Base-by-base conservation (phyloP, 805 yeast species). In the Wickerhamiella brachini region DNA sequence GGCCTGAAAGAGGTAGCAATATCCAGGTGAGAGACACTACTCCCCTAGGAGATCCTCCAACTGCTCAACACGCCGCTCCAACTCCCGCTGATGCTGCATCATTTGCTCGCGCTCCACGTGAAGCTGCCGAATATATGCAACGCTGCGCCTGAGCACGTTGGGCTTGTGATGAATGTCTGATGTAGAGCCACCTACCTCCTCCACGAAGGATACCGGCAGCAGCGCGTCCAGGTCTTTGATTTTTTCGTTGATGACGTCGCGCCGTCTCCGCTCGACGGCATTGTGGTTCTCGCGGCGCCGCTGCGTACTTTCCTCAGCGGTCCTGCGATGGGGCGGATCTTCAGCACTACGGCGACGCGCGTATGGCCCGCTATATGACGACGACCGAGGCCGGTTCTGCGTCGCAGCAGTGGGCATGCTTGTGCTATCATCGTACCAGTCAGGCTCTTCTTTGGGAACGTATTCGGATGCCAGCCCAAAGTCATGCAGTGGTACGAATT, bases 251-350 rank as follows among this genome's bases (percentile, higher is more conserved):
- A 89, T 89, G 58, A 86, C 72, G 65, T 90, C 97, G 55, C 97
- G 74, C 62, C 97, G 76, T 58, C 95, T 74, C 59, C 96, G 75
- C 66, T 89, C 97, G 4, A 89, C 97, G 1, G 95, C 95, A 63
- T 89, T 89, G 65, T 89, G 97, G 55, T 87, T 81, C 62, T 88
- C 95, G 53, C 95, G 71, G 55, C 95, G 75, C 55, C 95, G 74
- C 54, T 79, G 21, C 17, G 21, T 26, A 23, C 24, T 24, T 17
- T 45, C 47, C 31, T 24, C 37, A 7, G 23, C 3, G 2, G 39
- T 13, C 41, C 41, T 18, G 10, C 41, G 18, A 15, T 17, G 41
- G 7, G 41, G 41, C 9, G 15, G 15, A 3, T 29, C 34, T 29
- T 29, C 34, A 4, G 34, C 34, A 9, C 34, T 29, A 15, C 34